Base-by-base conservation (phyloP, 805 yeast genomes). In the Candida anglica region DNA sequence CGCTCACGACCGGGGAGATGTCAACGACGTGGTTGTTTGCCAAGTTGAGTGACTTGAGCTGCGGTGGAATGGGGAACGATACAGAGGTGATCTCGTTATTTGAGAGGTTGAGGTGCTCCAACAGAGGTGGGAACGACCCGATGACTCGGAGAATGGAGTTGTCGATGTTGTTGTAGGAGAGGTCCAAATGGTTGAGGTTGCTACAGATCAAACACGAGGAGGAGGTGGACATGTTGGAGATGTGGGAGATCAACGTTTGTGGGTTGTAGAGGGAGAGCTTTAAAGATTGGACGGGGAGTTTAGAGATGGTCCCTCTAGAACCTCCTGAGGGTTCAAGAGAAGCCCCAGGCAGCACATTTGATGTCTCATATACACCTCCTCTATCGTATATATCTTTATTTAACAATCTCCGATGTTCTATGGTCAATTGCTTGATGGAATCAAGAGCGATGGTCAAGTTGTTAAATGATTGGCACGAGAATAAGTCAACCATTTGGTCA, bases 161-260 rank as follows among this genome's bases (percentile, higher is more conserved):
- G n/a, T 40, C 35, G 10, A 60, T 37, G 9, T 44, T 42, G 28
- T 57, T 59, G 39, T 36, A 60, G 3, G 63, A 56, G 25, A 60
- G 40, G 39, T 60, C 56, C 13, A 60, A 38, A 21, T 37, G 32
- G 28, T 40, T 36, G 15, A 57, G 39, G 10, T 33, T 32, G 9
- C 28, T 30, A 35, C 40, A 44, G 20, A 29, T 13, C 20, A 38
- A 30, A 28, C 43, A 42, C n/a, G n/a, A n/a, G 13, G 30, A 21
- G 23, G 23, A 19, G 19, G 13, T 28, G 37, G 10, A 48, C 34
- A 23, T 42, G 23, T 21, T 21, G 9, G 10, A 9, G 23, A 21
- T 9, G 23, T 21, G 23, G 10, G 9, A 11, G 23, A 21, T 9
- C 9, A 21, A 11, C 23, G 11, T 21, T 9, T 9, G 10, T 9